Percentiles rank a stretch among this genome's conserved stretches.
Evolutionary conservation across 179 eudicot genomes (phyloP).

Genomic region (Corrigiola litoralis): DNA sequence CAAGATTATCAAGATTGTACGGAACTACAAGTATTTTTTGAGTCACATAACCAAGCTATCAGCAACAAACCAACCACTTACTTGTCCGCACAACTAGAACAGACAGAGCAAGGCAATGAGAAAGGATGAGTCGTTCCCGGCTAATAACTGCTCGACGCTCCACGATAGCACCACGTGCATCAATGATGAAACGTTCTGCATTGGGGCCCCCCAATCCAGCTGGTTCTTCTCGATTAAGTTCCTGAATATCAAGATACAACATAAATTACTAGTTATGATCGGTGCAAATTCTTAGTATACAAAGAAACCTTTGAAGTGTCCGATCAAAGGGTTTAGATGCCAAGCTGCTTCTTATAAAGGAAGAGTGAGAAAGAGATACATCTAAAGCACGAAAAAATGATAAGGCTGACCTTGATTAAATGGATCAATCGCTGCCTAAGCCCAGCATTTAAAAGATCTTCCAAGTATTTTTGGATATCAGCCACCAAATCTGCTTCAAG

Average conservation of each 20-base stretch:
- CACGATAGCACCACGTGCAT: conserved; percentile 90
- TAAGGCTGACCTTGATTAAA: conserved; percentile 64
- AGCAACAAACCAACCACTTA: conserved; percentile 31
- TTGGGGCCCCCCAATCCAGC: conserved; percentile 87
- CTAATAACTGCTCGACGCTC: conserved; percentile 86
- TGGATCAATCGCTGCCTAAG: conserved; percentile 67
- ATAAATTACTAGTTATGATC: not conserved
- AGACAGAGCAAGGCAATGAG: conserved; percentile 93
- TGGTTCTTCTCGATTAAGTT: conserved; percentile 86
- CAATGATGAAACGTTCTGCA: conserved; percentile 70
- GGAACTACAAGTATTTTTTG: not conserved
- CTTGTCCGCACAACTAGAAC: conserved; percentile 81
- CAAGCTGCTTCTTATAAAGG: not conserved
- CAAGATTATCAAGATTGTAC: not conserved
- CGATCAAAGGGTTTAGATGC: not conserved
- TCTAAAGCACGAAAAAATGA: not conserved
- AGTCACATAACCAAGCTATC: not conserved
- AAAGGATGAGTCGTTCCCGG: conserved; percentile 86
- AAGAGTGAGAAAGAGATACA: not conserved
- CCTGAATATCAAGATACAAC: conserved; percentile 42
- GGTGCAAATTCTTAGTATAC: not conserved
- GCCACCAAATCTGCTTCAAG: conserved; percentile 74
- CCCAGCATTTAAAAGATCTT: conserved; percentile 73
- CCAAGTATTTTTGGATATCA: conserved; percentile 73
- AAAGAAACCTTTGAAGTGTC: not conserved